These are phyloP conservation scores for Prosopis cineraria DNA, from an alignment of 306 rosid species.

Conservation along the genomic window DNA sequence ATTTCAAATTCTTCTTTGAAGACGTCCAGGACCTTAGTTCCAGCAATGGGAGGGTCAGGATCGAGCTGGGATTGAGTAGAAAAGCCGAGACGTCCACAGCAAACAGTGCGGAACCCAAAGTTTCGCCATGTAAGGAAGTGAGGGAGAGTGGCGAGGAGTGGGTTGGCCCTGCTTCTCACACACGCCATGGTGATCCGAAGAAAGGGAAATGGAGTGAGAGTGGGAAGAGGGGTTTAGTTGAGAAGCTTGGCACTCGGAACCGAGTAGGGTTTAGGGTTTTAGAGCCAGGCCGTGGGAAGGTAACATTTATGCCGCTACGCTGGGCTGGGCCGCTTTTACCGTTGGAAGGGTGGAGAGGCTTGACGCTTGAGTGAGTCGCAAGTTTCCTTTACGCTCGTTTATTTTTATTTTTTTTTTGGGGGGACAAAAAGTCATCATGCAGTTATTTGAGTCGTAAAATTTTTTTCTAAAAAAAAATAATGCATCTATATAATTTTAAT, in stretches of 20 bases:
- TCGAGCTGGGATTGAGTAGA: constrained; percentile 51
- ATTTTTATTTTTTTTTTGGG: too few relatives aligned
- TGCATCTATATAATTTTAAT: too few relatives aligned
- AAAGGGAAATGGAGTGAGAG: too few relatives aligned
- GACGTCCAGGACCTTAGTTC: constrained; percentile 61
- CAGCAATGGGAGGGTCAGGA: constrained; percentile 36
- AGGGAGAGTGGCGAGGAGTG: constrained; percentile 52
- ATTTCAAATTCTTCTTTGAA: constrained; percentile 82
- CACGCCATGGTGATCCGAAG: constrained; percentile 43
- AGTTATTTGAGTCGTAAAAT: too few relatives aligned
- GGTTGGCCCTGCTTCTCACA: constrained; percentile 50
- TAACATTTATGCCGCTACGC: background rate
- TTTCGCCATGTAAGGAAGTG: constrained; percentile 56
- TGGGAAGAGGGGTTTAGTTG: constrained; percentile 22
- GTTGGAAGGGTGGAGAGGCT: too few relatives aligned
- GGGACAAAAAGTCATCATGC: too few relatives aligned
- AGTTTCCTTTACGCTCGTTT: too few relatives aligned
- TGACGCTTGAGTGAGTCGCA: too few relatives aligned
- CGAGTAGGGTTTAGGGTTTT: constrained; percentile 42
- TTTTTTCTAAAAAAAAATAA: too few relatives aligned
- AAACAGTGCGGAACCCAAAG: constrained; percentile 54
- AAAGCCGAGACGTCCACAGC: constrained; percentile 67
- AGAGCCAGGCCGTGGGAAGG: background rate
- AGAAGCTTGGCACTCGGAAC: background rate
- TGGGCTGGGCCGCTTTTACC: background rate